Base-by-base conservation (phyloP, 495 filamentous ascomycete species). In the Tuber magnatum region DNA sequence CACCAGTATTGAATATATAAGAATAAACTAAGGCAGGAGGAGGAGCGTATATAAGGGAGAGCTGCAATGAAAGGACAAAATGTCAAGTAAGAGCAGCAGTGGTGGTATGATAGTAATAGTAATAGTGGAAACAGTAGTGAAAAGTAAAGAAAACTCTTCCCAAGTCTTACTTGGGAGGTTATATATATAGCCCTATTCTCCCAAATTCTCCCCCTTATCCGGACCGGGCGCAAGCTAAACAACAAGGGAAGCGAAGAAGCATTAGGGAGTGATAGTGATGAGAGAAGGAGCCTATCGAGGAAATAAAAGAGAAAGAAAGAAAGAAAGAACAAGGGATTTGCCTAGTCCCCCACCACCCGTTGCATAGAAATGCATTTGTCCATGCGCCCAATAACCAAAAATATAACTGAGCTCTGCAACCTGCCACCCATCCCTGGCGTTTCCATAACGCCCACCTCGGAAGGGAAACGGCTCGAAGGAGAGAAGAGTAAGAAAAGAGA, bases 281-380 rank as follows among this genome's bases (percentile, higher is more conserved):
- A 65, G 51, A 61, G 56, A 65, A 35, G 56, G 56, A 35, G 32
- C 28, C 32, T 8, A 16, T 35, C 18, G 56, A 65, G 43, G 46
- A 41, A 61, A 46, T 22, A 40, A 44, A n/a, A 74, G 68, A 69
- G 35, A 74, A 38, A 71, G 44, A 75, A 71, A 44, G 42, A 71
- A 61, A 61, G 61, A 77, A 73, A 73, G 51, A 72, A 72, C n/a
- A 76, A 69, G 46, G 72, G 2, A 8, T 35, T 65, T 20, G 35
- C 71, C 70, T 9, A 69, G 72, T 68, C 56, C 56, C 51, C 14
- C 28, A 65, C 32, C 28, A 65, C 46, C 71, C 65, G 65, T 43
- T 75, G 70, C 14, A 65, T 20, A 72, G 73, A 79, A 79, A 79
- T 79, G 76, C 76, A 79, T 79, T 79, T 73, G 69, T 72, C 77